These are phyloP conservation scores for Melanopsichium pennsylvanicum DNA, from an alignment of 1,284 basidiomycete genomes.

Conservation along the genomic window DNA sequence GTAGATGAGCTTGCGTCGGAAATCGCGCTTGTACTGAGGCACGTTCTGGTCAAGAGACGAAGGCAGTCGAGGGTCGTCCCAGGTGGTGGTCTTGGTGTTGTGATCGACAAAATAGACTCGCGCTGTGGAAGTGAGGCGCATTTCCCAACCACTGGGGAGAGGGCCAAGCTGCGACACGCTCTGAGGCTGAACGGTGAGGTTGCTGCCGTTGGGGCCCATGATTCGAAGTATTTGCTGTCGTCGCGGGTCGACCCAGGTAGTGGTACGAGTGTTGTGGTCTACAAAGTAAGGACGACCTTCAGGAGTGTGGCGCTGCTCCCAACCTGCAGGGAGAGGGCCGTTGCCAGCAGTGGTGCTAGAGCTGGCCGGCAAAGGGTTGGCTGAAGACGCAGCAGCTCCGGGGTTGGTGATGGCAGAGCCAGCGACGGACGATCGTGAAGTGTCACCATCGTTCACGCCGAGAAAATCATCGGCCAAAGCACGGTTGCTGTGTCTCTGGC, in stretches of 20 bases:
- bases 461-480: constrained; percentile 65
- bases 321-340: constrained; percentile 88
- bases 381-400: constrained; percentile 21
- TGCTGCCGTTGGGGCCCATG: constrained; percentile 83
- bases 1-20: constrained; percentile 96
- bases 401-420: constrained; percentile 32
- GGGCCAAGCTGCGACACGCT: constrained; percentile 90
- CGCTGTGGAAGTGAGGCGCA: constrained; percentile 90
- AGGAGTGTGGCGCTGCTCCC: constrained; percentile 98
- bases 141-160: constrained; percentile 96
- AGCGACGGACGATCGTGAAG: constrained; percentile 32
- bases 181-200: constrained; percentile 78
- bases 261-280: constrained; percentile 87
- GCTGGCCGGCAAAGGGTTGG: constrained; percentile 46
- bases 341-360: constrained; percentile 76
- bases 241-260: constrained; percentile 97
- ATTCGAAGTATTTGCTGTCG: constrained; percentile 84
- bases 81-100: constrained; percentile 90
- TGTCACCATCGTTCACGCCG: constrained; percentile 58
- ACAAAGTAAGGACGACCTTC: constrained; percentile 98
- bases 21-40: constrained; percentile 99
- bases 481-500: constrained; percentile 60
- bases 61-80: constrained; percentile 90
- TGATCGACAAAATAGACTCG: constrained; percentile 97
- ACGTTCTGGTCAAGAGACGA: constrained; percentile 87